These are phyloP conservation scores for Tetrapisispora taiwanensis DNA, from an alignment of 805 yeast genomes.

Conservation along the genomic window DNA sequence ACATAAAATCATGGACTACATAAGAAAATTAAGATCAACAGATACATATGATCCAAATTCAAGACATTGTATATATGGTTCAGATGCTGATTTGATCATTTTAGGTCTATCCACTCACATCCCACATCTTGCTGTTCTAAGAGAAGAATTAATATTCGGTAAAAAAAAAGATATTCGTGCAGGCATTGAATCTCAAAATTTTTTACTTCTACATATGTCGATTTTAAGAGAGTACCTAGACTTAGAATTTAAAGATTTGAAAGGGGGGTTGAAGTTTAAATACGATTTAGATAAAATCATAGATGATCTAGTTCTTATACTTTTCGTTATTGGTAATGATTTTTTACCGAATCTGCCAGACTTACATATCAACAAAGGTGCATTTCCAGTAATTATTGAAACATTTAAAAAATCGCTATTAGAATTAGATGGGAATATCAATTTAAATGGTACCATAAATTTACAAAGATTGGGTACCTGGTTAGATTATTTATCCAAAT, in stretches of 20 bases:
- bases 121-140: constrained; percentile 85
- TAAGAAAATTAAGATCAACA: constrained; percentile 66
- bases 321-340: constrained; percentile 96
- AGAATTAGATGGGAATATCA: constrained; percentile 71
- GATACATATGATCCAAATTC: constrained; percentile 64
- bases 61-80: constrained; percentile 89
- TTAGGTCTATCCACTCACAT: constrained; percentile 86
- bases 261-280: constrained; percentile 48
- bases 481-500: constrained; percentile 64
- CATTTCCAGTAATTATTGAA: constrained; percentile 82
- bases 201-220: constrained; percentile 73
- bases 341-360: constrained; percentile 95
- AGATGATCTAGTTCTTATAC: constrained; percentile 85
- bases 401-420: constrained; percentile 79
- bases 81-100: constrained; percentile 94
- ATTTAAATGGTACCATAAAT: constrained; percentile 73
- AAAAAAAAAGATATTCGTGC: constrained; percentile 27
- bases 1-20: constrained; percentile 91
- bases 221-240: constrained; percentile 84
- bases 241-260: constrained; percentile 68
- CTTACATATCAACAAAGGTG: constrained; percentile 87
- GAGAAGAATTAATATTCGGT: constrained; percentile 95
- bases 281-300: constrained; percentile 80
- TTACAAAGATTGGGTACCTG: constrained; percentile 61
- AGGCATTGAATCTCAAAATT: constrained; percentile 63